These are phyloP conservation scores for Novymonas esmeraldas DNA, from an alignment of 208 protist genomes.

Conservation along the genomic window DNA sequence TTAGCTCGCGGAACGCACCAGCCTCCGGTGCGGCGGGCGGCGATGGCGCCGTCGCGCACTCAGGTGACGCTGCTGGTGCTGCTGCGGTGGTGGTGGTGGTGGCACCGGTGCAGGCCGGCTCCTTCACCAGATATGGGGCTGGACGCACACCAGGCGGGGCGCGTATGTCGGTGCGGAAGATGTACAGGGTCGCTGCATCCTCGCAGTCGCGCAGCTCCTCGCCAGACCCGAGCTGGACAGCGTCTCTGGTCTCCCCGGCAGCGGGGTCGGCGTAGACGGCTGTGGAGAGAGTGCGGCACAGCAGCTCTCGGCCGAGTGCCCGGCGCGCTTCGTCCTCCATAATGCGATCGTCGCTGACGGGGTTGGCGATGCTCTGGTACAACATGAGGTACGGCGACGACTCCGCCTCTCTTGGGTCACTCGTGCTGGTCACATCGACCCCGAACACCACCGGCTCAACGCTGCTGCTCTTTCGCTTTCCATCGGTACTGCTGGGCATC, in stretches of 20 bases:
- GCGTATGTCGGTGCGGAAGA: conserved; percentile 42
- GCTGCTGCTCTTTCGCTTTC: conserved; percentile 10
- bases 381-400: conserved; percentile 27
- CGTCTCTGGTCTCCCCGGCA: too few species aligned
- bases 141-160: conserved; percentile 14
- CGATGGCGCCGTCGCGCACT: too few species aligned
- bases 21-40: too few species aligned
- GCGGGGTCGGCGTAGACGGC: not conserved
- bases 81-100: too few species aligned
- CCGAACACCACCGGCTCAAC: too few species aligned
- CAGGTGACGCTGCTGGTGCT: too few species aligned
- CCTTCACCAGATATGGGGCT: conserved; percentile 5
- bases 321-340: conserved; percentile 32
- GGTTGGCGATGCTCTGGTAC: conserved; percentile 34
- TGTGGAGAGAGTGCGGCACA: conserved; percentile 3
- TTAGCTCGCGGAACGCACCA: too few species aligned
- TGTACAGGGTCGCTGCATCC: conserved; percentile 18
- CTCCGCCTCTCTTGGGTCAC: too few species aligned
- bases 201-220: conserved; percentile 19
- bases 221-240: conserved; percentile 4
- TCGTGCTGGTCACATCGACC: not conserved
- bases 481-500: too few species aligned
- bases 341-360: conserved; percentile 32
- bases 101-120: conserved; percentile 2
- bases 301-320: conserved; percentile 28